These are phyloP conservation scores for Candida sp. DNA, from an alignment of 1,139 yeast species.

Conservation along the genomic window DNA sequence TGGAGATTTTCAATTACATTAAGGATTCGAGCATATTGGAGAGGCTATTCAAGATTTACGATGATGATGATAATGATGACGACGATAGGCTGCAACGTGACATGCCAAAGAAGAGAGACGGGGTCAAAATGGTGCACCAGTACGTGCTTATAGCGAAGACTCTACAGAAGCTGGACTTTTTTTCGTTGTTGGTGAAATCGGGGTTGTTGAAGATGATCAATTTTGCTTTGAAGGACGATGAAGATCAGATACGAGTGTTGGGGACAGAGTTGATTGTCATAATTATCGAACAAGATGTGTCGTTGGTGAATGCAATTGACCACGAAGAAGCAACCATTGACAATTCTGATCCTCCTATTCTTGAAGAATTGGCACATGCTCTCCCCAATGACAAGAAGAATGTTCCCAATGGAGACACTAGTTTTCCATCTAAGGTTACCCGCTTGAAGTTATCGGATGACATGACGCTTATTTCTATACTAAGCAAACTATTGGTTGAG, in stretches of 20 bases:
- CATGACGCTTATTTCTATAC: slow-evolving; percentile 62
- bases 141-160: slow-evolving; percentile 77
- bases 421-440: slow-evolving; percentile 21
- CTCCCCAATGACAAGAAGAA: background rate
- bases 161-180: slow-evolving; percentile 71
- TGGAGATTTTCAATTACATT: slow-evolving; percentile 69
- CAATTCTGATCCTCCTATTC: slow-evolving; percentile 35
- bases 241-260: slow-evolving; percentile 59
- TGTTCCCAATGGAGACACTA: slow-evolving; percentile 12
- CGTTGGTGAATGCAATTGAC: slow-evolving; percentile 55
- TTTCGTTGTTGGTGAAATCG: slow-evolving; percentile 60
- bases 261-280: slow-evolving; percentile 86
- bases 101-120: slow-evolving; percentile 53
- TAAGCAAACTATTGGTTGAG: slow-evolving; percentile 63
- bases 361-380: slow-evolving; percentile 3
- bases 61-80: no score
- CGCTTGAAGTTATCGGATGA: slow-evolving; percentile 52
- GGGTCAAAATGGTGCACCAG: slow-evolving; percentile 81
- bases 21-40: slow-evolving; percentile 56
- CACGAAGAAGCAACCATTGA: slow-evolving; percentile 37
- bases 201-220: slow-evolving; percentile 76
- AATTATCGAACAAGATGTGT: slow-evolving; percentile 84
- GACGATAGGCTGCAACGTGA: slow-evolving; percentile 8
- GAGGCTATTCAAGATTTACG: slow-evolving; percentile 64
- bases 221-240: slow-evolving; percentile 66